Evolutionary conservation across 495 filamentous ascomycete genomes (phyloP).

Genomic region (Ascodesmis nigricans): DNA sequence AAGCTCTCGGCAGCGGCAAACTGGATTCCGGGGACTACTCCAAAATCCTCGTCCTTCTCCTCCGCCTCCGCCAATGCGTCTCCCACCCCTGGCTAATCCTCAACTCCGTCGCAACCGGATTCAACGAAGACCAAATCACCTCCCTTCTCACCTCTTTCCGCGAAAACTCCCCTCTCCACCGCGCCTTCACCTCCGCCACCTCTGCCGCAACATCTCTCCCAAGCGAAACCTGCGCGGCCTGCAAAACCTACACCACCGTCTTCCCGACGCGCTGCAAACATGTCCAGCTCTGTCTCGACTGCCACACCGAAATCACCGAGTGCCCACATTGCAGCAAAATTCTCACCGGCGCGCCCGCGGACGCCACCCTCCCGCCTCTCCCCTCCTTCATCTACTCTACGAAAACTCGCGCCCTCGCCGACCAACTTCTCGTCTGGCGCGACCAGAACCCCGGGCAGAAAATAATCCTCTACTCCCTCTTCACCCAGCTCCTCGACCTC

Average conservation of each 20-base stretch:
- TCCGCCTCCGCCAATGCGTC: slow-evolving; percentile 18
- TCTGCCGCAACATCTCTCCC: no score
- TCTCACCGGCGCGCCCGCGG: not conserved
- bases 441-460: slow-evolving; percentile 11
- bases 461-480: slow-evolving; percentile 15
- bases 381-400: slow-evolving; percentile 8
- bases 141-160: slow-evolving; percentile 4
- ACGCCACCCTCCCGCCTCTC: not conserved
- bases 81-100: slow-evolving; percentile 17
- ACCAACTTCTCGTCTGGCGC: slow-evolving; percentile 11
- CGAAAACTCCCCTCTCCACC: no score
- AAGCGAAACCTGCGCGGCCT: no score
- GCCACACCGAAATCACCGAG: not conserved
- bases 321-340: no score
- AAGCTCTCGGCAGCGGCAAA: not conserved
- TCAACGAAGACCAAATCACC: slow-evolving; percentile 7
- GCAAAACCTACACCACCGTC: no score
- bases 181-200: no score
- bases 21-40: slow-evolving; percentile 8
- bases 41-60: slow-evolving; percentile 10
- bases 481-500: slow-evolving; percentile 18
- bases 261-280: no score
- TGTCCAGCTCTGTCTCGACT: no score
- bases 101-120: slow-evolving; percentile 9
- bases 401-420: slow-evolving; percentile 8